phyloP scores from a whole-genome alignment of 225 moss, liverwort and hornwort genomes.

The Pseudisothecium myosuroides region DNA sequence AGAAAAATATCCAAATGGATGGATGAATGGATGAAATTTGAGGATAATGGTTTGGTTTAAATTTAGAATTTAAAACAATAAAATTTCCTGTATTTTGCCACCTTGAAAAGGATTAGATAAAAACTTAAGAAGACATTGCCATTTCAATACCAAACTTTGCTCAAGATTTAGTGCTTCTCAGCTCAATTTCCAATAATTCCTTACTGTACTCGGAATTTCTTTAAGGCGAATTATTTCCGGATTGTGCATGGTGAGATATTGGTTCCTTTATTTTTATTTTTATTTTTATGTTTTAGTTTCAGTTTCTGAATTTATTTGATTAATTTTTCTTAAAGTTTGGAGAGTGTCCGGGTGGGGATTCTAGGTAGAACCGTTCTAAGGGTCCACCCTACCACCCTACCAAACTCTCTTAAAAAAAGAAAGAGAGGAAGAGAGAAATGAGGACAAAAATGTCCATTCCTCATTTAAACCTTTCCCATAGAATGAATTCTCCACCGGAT shows the following conservation, averaged over 20 bases:
- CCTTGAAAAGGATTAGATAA: background rate
- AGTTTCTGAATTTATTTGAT: too few species aligned
- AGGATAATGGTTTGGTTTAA: background rate
- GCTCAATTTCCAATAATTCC: background rate
- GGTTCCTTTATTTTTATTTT: too few species aligned
- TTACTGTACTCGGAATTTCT: too few species aligned
- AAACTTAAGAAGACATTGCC: too few species aligned
- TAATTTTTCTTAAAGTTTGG: too few species aligned
- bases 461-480: too few species aligned
- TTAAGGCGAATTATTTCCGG: background rate
- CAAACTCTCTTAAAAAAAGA: too few species aligned
- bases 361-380: background rate
- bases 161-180: background rate
- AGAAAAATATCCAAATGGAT: background rate
- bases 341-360: rapidly evolving
- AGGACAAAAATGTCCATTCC: too few species aligned
- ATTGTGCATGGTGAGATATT: background rate
- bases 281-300: too few species aligned
- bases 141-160: too few species aligned
- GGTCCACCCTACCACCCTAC: too few species aligned
- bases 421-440: too few species aligned
- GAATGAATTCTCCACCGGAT: background rate
- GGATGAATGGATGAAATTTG: background rate
- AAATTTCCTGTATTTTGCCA: background rate
- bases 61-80: background rate